A percentile compares a stretch with the other conserved stretches of the same genome.
Evolutionary conservation across 257 asterid species (phyloP).

Genomic region (Phtheirospermum japonicum): DNA sequence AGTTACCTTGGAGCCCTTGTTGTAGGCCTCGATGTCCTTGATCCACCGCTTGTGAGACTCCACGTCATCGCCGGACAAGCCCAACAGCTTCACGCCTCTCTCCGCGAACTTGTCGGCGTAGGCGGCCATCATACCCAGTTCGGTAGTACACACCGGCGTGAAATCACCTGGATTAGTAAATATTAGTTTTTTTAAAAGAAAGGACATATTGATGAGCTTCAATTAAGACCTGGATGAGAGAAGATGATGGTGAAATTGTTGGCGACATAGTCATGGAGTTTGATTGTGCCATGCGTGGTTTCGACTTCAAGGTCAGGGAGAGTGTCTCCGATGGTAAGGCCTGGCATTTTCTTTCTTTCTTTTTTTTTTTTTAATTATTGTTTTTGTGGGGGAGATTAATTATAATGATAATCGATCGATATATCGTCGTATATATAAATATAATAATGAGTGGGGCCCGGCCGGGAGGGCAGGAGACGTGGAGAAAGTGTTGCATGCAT

Average conservation of each 20-base stretch:
- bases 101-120: conserved; percentile 61
- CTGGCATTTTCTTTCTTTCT: conserved; percentile 57
- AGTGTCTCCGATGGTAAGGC: conserved; percentile 76
- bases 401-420: background rate
- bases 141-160: conserved; percentile 96
- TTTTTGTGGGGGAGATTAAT: too few relatives aligned
- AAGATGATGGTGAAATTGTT: conserved; percentile 63
- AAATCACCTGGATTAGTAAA: too few relatives aligned
- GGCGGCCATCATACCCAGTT: conserved; percentile 76
- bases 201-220: too few relatives aligned
- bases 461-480: too few relatives aligned
- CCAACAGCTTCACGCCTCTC: conserved; percentile 75
- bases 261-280: conserved; percentile 65
- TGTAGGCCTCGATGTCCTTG: conserved; percentile 76
- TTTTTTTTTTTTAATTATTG: too few relatives aligned
- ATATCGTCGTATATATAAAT: background rate
- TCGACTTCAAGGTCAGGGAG: conserved; percentile 70
- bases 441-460: too few relatives aligned
- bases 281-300: conserved; percentile 76
- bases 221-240: conserved; percentile 88
- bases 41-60: conserved; percentile 74
- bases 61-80: conserved; percentile 71
- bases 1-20: conserved; percentile 52
- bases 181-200: too few relatives aligned
- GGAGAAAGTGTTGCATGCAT: background rate